These are phyloP conservation scores for Nitzschia sp. DNA, from an alignment of 108 stramenopile species.

Conservation along the genomic window DNA sequence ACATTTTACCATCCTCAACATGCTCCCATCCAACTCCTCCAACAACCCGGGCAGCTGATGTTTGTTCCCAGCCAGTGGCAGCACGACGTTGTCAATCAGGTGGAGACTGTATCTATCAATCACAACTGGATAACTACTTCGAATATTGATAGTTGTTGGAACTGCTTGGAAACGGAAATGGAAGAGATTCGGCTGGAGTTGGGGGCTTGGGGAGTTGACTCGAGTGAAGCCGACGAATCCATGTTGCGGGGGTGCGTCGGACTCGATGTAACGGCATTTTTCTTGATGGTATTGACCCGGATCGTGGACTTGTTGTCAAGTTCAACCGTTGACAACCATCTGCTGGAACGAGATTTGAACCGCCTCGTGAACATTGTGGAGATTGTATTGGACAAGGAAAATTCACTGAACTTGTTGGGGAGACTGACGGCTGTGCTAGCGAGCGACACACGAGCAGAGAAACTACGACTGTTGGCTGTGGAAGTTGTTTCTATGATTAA, in stretches of 20 bases:
- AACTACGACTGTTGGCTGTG: background rate
- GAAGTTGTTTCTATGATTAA: background rate
- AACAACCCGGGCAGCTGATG: conserved; percentile 59
- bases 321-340: background rate
- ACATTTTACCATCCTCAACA: conserved; percentile 45
- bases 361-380: conserved; percentile 14
- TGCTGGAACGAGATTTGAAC: background rate
- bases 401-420: conserved; percentile 6
- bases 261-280: conserved; percentile 60
- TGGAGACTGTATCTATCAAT: conserved; percentile 82
- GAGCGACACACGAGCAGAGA: conserved; percentile 4
- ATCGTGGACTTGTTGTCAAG: conserved; percentile 22
- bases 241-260: conserved; percentile 83
- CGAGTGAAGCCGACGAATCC: conserved; percentile 54
- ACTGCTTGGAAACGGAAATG: conserved; percentile 58
- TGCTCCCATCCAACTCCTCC: background rate
- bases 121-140: conserved; percentile 84
- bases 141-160: conserved; percentile 51
- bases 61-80: conserved; percentile 84
- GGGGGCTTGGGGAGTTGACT: conserved; percentile 35
- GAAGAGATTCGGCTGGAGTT: conserved; percentile 58
- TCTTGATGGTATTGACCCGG: conserved; percentile 38
- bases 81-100: conserved; percentile 78
- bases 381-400: conserved; percentile 1
- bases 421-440: conserved; percentile 10